Evolutionary conservation across 2,329 filamentous ascomycete genomes (phyloP).

Genomic region (Ophiostoma angusticollis): DNA sequence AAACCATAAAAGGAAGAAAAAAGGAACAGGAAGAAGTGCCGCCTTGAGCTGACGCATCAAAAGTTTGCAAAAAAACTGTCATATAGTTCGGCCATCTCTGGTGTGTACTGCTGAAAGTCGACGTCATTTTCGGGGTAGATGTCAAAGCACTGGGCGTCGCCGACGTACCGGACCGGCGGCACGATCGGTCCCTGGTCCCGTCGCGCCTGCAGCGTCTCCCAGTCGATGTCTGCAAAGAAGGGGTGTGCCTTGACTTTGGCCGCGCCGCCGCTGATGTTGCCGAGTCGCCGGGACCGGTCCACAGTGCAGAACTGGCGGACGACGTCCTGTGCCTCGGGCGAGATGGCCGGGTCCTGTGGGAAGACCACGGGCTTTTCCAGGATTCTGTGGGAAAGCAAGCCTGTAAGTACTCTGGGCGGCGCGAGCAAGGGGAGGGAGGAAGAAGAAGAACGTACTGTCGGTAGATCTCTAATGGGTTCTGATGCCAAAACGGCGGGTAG

Average conservation of each 20-base stretch:
- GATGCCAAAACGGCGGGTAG: slow-evolving; percentile 77
- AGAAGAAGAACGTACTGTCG: slow-evolving; percentile 43
- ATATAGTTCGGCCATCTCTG: slow-evolving; percentile 55
- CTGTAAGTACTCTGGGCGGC: too few relatives aligned
- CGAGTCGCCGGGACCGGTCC: slow-evolving; percentile 63
- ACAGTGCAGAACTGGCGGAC: slow-evolving; percentile 66
- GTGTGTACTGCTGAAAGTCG: slow-evolving; percentile 51
- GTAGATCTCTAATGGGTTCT: slow-evolving; percentile 78
- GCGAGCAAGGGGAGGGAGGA: neutral
- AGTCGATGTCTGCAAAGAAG: slow-evolving; percentile 62
- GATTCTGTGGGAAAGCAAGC: slow-evolving; percentile 38
- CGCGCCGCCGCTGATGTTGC: slow-evolving; percentile 66
- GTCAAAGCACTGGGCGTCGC: slow-evolving; percentile 72
- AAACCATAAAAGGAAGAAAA: neutral
- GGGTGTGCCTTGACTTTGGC: slow-evolving; percentile 59
- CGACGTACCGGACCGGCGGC: slow-evolving; percentile 58
- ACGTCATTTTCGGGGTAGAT: slow-evolving; percentile 67
- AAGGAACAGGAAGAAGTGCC: neutral
- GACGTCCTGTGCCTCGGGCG: slow-evolving; percentile 57
- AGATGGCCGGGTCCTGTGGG: slow-evolving; percentile 53
- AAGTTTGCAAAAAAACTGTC: slow-evolving; percentile 62
- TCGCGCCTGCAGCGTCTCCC: slow-evolving; percentile 57
- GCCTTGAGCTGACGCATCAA: slow-evolving; percentile 22
- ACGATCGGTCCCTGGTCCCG: slow-evolving; percentile 57
- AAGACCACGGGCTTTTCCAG: slow-evolving; percentile 67